Percentiles rank a stretch among this genome's conserved stretches.
These are phyloP conservation scores for Annulohypoxylon truncatum DNA, from an alignment of 2,329 filamentous ascomycete genomes.

Conservation along the genomic window DNA sequence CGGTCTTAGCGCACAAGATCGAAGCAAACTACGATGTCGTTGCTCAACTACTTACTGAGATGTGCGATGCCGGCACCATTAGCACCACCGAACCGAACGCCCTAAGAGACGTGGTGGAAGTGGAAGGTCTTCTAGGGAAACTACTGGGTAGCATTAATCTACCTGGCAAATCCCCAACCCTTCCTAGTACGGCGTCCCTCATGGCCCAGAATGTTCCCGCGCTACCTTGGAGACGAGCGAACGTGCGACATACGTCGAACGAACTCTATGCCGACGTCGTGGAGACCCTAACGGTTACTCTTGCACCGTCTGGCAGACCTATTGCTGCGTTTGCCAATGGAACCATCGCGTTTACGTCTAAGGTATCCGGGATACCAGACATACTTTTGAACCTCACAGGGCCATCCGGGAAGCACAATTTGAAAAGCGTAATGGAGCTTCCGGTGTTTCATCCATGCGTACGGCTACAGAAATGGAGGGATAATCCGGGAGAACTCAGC, in stretches of 20 bases:
- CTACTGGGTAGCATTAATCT: conserved; percentile 87
- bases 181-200: conserved; percentile 55
- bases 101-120: conserved; percentile 88
- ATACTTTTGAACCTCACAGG: conserved; percentile 83
- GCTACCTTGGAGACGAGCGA: conserved; percentile 88
- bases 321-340: conserved; percentile 89
- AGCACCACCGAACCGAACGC: conserved; percentile 94
- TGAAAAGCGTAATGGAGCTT: conserved; percentile 80
- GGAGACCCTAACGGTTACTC: conserved; percentile 86
- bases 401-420: conserved; percentile 81
- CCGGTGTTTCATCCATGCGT: conserved; percentile 98
- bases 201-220: conserved; percentile 62
- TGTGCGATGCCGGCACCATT: conserved; percentile 94
- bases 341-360: conserved; percentile 93
- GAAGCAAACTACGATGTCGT: conserved; percentile 93
- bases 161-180: conserved; percentile 66
- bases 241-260: conserved; percentile 95
- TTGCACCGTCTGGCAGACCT: conserved; percentile 89
- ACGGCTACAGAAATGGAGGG: conserved; percentile 87
- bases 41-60: conserved; percentile 91
- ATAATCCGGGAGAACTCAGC: conserved; percentile 89
- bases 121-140: conserved; percentile 90
- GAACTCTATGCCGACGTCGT: conserved; percentile 97
- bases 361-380: conserved; percentile 94
- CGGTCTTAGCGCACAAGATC: conserved; percentile 85